These are phyloP conservation scores for Stachybotrys chartarum DNA, from an alignment of 2,329 filamentous ascomycete species.

Conservation along the genomic window DNA sequence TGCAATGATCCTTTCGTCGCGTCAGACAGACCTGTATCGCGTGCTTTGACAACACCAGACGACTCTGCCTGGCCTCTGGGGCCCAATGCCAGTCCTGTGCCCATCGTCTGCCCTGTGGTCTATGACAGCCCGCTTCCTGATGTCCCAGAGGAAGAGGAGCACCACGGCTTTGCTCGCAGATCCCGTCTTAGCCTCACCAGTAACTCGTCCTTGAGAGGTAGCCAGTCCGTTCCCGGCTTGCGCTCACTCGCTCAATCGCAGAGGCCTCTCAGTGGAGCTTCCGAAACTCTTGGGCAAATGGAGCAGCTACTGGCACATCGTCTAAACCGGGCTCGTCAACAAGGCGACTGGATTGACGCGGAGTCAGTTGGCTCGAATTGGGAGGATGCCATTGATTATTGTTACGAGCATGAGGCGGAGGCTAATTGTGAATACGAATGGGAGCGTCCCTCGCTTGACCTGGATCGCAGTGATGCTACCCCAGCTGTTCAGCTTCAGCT, in stretches of 20 bases:
- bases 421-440: slow-evolving; percentile 61
- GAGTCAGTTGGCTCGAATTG: slow-evolving; percentile 40
- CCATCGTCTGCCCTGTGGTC: neutral
- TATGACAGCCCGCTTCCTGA: slow-evolving; percentile 44
- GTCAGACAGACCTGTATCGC: slow-evolving; percentile 18
- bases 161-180: slow-evolving; percentile 25
- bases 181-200: slow-evolving; percentile 39
- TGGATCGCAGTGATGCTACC: slow-evolving; percentile 11
- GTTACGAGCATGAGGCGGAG: slow-evolving; percentile 61
- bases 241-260: slow-evolving; percentile 34
- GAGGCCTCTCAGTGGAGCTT: slow-evolving; percentile 39
- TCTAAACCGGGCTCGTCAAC: slow-evolving; percentile 9
- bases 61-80: slow-evolving; percentile 35
- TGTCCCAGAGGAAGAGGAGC: slow-evolving; percentile 58
- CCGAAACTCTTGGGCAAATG: slow-evolving; percentile 43
- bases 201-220: slow-evolving; percentile 46
- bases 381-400: slow-evolving; percentile 66
- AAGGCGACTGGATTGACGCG: slow-evolving; percentile 15
- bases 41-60: slow-evolving; percentile 34
- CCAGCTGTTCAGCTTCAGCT: slow-evolving; percentile 15
- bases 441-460: slow-evolving; percentile 50
- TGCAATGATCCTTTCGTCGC: slow-evolving; percentile 2
- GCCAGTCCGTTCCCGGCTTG: slow-evolving; percentile 48
- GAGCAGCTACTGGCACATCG: slow-evolving; percentile 30
- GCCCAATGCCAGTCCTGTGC: slow-evolving; percentile 2